These are phyloP conservation scores for Tylopilus balloui DNA, from an alignment of 768 basidiomycete species.

Conservation along the genomic window DNA sequence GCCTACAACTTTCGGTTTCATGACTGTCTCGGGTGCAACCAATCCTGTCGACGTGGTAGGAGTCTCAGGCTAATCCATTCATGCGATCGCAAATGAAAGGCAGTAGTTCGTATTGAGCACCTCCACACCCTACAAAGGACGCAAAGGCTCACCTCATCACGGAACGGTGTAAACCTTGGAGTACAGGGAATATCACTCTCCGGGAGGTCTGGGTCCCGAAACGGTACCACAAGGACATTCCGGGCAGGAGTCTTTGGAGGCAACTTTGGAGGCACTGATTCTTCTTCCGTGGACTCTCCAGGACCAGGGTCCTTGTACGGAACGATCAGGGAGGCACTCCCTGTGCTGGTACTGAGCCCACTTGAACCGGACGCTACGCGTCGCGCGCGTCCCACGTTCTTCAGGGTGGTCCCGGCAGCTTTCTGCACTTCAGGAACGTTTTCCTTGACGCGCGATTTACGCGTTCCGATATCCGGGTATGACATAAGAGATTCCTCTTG, in stretches of 20 bases:
- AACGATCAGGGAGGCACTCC: constrained; percentile 52
- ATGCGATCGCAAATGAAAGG: constrained; percentile 1
- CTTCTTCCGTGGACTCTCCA: constrained; percentile 30
- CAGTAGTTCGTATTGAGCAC: constrained; percentile 1
- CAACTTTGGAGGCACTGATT: constrained; percentile 26
- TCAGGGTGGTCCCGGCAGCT: constrained; percentile 61
- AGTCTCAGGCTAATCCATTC: constrained; percentile 16
- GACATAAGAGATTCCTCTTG: constrained; percentile 41
- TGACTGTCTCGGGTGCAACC: constrained; percentile 50
- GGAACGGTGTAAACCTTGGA: constrained; percentile 66
- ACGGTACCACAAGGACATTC: constrained; percentile 35
- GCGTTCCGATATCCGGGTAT: constrained; percentile 73
- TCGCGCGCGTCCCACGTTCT: constrained; percentile 55
- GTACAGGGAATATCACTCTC: constrained; percentile 38
- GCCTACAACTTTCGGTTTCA: constrained; percentile 55
- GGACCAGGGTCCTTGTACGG: constrained; percentile 62
- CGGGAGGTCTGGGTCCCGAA: constrained; percentile 34
- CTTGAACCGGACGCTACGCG: constrained; percentile 42
- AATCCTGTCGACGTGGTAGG: constrained; percentile 28
- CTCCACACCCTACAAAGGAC: constrained; percentile 2
- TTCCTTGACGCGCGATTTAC: constrained; percentile 75
- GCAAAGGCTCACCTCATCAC: constrained; percentile 55
- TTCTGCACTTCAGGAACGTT: constrained; percentile 69
- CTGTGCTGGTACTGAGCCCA: constrained; percentile 5
- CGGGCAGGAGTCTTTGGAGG: constrained; percentile 35